Evolutionary conservation across 2,329 filamentous ascomycete species (phyloP).

Genomic region (Calonectria fujianensis): DNA sequence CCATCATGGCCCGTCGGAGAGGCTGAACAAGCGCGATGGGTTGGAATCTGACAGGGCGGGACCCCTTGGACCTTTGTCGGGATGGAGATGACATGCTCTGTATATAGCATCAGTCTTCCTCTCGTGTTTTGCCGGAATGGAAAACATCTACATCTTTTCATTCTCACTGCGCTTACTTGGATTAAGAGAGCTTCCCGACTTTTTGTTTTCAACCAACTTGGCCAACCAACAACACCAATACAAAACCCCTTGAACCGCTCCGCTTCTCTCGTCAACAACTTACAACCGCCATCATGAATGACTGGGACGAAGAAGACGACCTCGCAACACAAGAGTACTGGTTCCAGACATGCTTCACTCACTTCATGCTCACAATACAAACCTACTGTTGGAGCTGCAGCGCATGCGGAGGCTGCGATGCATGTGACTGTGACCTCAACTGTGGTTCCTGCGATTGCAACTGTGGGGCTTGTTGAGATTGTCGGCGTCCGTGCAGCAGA

Average conservation of each 20-base stretch:
- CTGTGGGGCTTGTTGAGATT: conserved; percentile 7
- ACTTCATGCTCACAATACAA: neutral
- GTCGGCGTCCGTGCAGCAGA: neutral
- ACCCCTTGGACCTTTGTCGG: neutral
- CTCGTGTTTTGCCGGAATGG: neutral
- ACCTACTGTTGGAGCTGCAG: conserved; percentile 17
- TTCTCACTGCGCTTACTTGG: neutral
- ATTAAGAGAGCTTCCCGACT: too few species aligned
- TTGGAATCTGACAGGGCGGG: conserved; percentile 13
- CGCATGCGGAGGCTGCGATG: neutral
- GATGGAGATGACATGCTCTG: conserved; percentile 8
- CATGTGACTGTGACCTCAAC: conserved; percentile 8
- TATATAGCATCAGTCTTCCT: conserved; percentile 2
- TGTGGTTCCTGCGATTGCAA: conserved; percentile 24
- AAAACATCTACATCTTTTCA: neutral
- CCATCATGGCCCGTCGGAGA: neutral
- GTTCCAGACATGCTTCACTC: conserved; percentile 9
- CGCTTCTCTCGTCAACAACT: neutral
- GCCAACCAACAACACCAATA: neutral
- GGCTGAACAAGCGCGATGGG: conserved; percentile 8
- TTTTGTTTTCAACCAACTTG: too few species aligned
- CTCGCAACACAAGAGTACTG: neutral
- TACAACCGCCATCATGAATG: neutral
- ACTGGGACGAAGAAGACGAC: conserved; percentile 12
- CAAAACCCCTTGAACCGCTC: neutral